Percentiles rank a stretch among this genome's conserved stretches.
These are phyloP conservation scores for Friedmanniomyces simplex DNA, from an alignment of 495 filamentous ascomycete genomes.

Conservation along the genomic window DNA sequence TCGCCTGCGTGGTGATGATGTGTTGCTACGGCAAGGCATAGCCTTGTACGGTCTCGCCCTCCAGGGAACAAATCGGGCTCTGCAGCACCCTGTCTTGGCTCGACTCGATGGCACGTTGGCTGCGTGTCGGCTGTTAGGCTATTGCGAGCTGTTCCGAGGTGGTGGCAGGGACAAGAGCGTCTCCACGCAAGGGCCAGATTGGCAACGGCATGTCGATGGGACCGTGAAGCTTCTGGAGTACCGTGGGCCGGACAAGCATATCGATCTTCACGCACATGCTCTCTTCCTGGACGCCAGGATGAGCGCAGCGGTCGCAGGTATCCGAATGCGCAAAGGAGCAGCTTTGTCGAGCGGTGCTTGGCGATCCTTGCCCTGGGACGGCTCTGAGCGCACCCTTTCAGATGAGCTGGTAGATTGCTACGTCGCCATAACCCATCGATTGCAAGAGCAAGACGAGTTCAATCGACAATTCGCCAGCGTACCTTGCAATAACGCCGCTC, in stretches of 20 bases:
- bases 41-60: neutral
- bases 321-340: neutral
- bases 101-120: neutral
- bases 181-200: neutral
- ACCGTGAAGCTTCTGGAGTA: neutral
- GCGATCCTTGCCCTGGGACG: neutral
- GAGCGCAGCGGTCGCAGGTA: neutral
- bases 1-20: neutral
- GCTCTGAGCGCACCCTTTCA: neutral
- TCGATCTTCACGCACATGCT: neutral
- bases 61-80: neutral
- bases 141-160: neutral
- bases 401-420: neutral
- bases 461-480: neutral
- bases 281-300: neutral
- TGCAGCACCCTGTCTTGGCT: neutral
- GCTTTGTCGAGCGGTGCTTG: neutral
- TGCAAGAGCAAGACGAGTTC: neutral
- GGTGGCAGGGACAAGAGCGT: neutral
- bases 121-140: neutral
- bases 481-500: neutral
- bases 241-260: neutral
- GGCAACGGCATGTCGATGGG: neutral
- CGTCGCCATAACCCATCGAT: neutral
- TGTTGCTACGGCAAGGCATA: neutral